Evolutionary conservation across 1,139 yeast species (phyloP), one percentile per base, ranked within the genome.

Genomic region (Geotrichum bryndzae): DNA sequence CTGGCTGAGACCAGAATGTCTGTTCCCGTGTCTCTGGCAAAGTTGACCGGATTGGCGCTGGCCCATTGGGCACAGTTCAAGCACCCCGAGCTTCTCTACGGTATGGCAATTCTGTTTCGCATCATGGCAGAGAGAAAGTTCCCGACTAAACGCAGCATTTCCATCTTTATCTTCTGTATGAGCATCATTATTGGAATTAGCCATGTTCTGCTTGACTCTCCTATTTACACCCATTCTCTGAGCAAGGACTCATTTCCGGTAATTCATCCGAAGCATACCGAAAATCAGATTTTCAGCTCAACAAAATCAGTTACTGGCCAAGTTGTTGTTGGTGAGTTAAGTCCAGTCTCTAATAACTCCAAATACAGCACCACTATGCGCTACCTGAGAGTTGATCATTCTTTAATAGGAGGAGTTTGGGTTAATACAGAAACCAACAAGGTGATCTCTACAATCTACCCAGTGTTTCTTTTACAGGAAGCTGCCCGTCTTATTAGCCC

Each of bases 331-430:
- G 60, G 56, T 15, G 60, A 57, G 23, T 45, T 57, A 38, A 51
- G 46, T 11, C 51, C 51, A 7, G 10, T n/a, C 15, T 51, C 45
- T 27, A 29, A n/a, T 22, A n/a, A 48, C 10, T 22, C 10, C 11
- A 51, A 48, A 8, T 57, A 57, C 22, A n/a, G 27, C 3, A 25
- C 31, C 25, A 55, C 60, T 10, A 52, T 57, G 52, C 46, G 60
- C n/a, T 57, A 31, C 27, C 46, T 57, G 8, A 33, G 60, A 11
- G 51, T 57, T 1, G 57, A 57, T 35, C 56, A 53, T 31, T 53
- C 53, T 15, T 50, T 57, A 46, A 11, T 57, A 8, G 60, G 60
- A 13, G 60, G 60, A 5, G 10, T 53, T 22, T 57, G 60, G 60
- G 8, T 57, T 35, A 53, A 52, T 13, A 48, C 45, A 5, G 29